These are phyloP conservation scores for Purshia tridentata DNA, from an alignment of 306 rosid genomes.

Conservation along the genomic window DNA sequence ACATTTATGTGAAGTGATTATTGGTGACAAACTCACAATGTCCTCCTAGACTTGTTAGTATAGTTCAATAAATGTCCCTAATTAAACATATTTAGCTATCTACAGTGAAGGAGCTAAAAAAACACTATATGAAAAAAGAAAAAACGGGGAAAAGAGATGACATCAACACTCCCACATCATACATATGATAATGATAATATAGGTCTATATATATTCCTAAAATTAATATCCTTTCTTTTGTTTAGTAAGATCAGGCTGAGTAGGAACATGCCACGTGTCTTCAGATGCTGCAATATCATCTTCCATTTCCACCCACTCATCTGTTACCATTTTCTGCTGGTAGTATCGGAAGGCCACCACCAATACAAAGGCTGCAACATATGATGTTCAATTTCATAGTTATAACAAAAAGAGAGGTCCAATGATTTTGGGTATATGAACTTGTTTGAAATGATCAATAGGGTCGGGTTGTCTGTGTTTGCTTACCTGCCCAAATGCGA, in stretches of 20 bases:
- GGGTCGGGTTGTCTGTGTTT: background rate
- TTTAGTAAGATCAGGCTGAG: slow-evolving; percentile 21
- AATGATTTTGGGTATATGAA: no score
- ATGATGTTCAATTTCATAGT: background rate
- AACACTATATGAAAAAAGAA: background rate
- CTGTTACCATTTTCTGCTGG: slow-evolving; percentile 56
- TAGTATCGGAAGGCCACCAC: slow-evolving; percentile 72
- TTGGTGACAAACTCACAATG: slow-evolving; percentile 6
- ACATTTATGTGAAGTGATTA: background rate
- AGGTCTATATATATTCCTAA: background rate
- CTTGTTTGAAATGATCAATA: no score
- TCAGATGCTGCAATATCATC: slow-evolving; percentile 22
- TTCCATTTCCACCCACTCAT: slow-evolving; percentile 55
- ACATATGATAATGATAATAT: background rate
- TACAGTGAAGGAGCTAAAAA: background rate
- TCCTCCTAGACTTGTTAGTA: background rate
- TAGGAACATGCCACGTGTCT: slow-evolving; percentile 39
- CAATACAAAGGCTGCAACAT: slow-evolving; percentile 70
- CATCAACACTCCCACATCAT: background rate
- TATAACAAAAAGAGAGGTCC: background rate
- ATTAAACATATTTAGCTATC: background rate
- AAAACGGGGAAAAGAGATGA: background rate
- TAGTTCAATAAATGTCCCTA: background rate
- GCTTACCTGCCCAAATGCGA: slow-evolving; percentile 88
- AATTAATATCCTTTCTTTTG: slow-evolving; percentile 32